Conservation (phyloP, 257 asterid genomes). For the Lavandula angustifolia region DNA sequence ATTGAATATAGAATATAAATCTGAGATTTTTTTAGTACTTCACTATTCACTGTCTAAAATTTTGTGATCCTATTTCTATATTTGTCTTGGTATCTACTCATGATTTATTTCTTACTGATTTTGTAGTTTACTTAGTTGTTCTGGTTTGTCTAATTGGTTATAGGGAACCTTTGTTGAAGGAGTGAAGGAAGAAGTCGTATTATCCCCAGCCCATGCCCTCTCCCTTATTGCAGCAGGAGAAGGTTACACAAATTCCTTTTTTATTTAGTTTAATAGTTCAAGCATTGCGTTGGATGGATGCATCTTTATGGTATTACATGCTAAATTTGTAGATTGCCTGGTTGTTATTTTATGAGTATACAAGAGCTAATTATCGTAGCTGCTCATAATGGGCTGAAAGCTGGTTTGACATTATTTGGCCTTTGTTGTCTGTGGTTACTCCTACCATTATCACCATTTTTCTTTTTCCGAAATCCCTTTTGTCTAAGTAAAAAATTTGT, state of each 20-base stretch:
- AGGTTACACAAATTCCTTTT: slow-evolving; percentile 43
- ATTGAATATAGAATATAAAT: slow-evolving; percentile 10
- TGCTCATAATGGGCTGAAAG: slow-evolving; percentile 28
- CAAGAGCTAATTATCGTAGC: slow-evolving; percentile 11
- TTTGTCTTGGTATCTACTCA: background rate
- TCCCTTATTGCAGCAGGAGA: slow-evolving; percentile 99
- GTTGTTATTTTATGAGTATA: slow-evolving; percentile 3
- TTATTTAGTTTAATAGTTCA: slow-evolving; percentile 1
- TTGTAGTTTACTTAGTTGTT: slow-evolving; percentile 14
- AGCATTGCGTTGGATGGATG: background rate
- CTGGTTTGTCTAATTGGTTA: slow-evolving; percentile 25
- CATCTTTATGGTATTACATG: slow-evolving; percentile 15
- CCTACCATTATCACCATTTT: slow-evolving; percentile 19
- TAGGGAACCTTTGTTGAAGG: slow-evolving; percentile 99
- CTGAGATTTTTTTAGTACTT: slow-evolving; percentile 17
- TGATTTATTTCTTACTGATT: slow-evolving; percentile 13
- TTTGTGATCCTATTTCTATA: slow-evolving; percentile 5
- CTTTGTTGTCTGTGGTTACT: slow-evolving; percentile 14
- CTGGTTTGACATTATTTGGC: slow-evolving; percentile 8
- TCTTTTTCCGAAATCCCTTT: slow-evolving; percentile 12
- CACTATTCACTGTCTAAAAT: slow-evolving; percentile 9
- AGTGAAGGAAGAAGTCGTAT: slow-evolving; percentile 92
- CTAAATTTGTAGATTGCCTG: background rate
- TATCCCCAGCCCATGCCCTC: slow-evolving; percentile 98
- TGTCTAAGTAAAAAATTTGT: slow-evolving; percentile 27